Base-by-base conservation (phyloP, 495 filamentous ascomycete genomes). In the Thermothielavioides terrestris region DNA sequence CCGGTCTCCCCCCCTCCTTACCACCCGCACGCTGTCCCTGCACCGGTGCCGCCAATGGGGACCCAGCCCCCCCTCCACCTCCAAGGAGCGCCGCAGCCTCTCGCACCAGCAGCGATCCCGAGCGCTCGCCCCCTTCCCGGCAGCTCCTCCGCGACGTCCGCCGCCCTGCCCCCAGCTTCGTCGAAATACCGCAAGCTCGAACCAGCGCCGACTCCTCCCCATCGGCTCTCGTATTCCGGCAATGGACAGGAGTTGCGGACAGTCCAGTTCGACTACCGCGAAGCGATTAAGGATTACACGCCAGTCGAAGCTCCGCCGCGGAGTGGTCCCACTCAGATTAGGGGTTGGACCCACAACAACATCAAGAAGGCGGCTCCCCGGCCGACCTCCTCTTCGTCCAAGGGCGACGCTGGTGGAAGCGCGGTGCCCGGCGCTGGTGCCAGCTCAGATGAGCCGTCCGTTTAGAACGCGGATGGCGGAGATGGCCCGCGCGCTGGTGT, bases 311-410 rank as follows among this genome's bases (percentile, higher is more conserved):
- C 71, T 6, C 72, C 69, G 9, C 72, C 72, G 6, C 58, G 62
- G 10, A 65, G 62, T 11, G 73, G 73, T 0, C 72, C 73, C 0
- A 73, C 68, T 3, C 65, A 65, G 14, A 74, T 76, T n/a, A 50
- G 73, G 17, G 73, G 71, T 6, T 76, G 73, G 73, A 69, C 67
- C n/a, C 66, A 73, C 8, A 73, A 73, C 50, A 72, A 71, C 39
- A 57, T 67, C 22, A 53, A 62, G 42, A 66, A 59, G 48, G 12
- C n/a, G 32, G 46, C 31, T 30, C 18, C 25, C 14, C 22, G 11
- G 17, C 27, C 42, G 17, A n/a, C 42, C 20, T 17, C 28, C 18
- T 49, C 46, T 20, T 42, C 50, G 14, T 37, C 51, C 21, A 54
- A 49, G 21, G 46, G 42, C n/a, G 38, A 54, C 31, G 38, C 34